Evolutionary conservation across 805 yeast species (phyloP).

Genomic region (Metschnikowia arizonensis): DNA sequence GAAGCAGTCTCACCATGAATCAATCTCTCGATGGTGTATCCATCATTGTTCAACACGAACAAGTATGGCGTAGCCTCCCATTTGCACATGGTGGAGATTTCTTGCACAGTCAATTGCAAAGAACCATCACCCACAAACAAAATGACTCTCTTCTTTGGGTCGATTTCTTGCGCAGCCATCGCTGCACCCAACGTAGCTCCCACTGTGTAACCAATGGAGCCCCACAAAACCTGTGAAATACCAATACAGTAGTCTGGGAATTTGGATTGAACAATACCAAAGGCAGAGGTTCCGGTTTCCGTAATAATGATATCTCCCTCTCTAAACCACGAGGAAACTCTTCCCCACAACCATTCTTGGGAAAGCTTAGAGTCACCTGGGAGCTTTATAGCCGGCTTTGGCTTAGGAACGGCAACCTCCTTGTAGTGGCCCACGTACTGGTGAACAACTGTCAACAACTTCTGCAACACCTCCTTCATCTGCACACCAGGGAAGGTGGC

Average conservation of each 20-base stretch:
- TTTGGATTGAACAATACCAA: constrained; percentile 25
- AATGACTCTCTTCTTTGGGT: constrained; percentile 31
- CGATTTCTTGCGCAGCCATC: constrained; percentile 26
- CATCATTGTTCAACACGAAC: constrained; percentile 39
- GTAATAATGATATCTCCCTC: constrained; percentile 28
- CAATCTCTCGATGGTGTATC: constrained; percentile 39
- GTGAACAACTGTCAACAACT: constrained; percentile 32
- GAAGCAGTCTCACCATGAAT: constrained; percentile 37
- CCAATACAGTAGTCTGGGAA: constrained; percentile 25
- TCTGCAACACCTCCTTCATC: constrained; percentile 48
- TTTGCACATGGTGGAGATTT: constrained; percentile 36
- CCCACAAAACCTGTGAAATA: constrained; percentile 28
- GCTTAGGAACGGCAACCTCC: constrained; percentile 54
- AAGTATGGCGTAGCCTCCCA: constrained; percentile 33
- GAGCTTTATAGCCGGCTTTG: constrained; percentile 45
- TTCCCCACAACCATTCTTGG: constrained; percentile 26
- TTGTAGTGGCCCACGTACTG: constrained; percentile 40
- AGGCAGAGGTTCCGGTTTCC: constrained; percentile 28
- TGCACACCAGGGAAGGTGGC: constrained; percentile 71
- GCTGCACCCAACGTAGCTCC: constrained; percentile 30
- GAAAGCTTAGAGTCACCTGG: constrained; percentile 24
- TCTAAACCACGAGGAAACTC: constrained; percentile 23
- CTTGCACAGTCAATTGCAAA: constrained; percentile 40
- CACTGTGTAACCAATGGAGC: constrained; percentile 27
- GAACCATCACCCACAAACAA: constrained; percentile 43